Conservation (phyloP, 208 protist genomes). For the Trypanosoma rangeli region DNA sequence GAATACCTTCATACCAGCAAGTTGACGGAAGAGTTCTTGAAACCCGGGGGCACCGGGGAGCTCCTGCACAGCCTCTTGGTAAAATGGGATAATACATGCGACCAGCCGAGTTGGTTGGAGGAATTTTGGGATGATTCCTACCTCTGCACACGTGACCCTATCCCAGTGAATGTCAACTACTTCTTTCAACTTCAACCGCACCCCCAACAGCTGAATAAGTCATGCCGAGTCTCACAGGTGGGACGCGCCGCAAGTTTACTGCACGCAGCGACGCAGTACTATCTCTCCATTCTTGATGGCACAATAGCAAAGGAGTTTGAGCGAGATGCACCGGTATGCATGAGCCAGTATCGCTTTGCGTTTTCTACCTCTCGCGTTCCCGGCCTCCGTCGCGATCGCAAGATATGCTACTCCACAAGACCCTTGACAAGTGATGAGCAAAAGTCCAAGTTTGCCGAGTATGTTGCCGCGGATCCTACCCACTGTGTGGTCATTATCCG, state of each 20-base stretch:
- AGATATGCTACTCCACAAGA: constrained; percentile 37
- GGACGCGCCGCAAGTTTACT: constrained; percentile 44
- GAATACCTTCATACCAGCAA: constrained; percentile 29
- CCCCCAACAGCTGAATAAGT: constrained; percentile 2
- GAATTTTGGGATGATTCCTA: constrained; percentile 48
- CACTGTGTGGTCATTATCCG: constrained; percentile 42
- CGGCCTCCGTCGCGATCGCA: constrained; percentile 33
- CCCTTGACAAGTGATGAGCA: constrained; percentile 31
- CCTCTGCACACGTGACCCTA: constrained; percentile 35
- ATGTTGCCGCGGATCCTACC: constrained; percentile 26
- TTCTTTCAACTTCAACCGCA: constrained; percentile 44
- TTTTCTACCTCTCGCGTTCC: constrained; percentile 45
- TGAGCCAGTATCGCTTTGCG: constrained; percentile 42
- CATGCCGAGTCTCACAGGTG: constrained; percentile 27
- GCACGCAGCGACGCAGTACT: constrained; percentile 34
- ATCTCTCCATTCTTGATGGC: constrained; percentile 31
- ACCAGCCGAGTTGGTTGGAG: constrained; percentile 36
- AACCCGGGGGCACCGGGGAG: constrained; percentile 25
- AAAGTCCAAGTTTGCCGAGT: constrained; percentile 38
- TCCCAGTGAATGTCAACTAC: constrained; percentile 55
- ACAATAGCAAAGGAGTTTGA: constrained; percentile 35
- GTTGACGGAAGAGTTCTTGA: constrained; percentile 29
- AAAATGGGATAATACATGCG: constrained; percentile 22
- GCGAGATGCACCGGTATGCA: constrained; percentile 37
- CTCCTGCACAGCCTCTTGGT: constrained; percentile 30